Conservation (phyloP, 2,329 filamentous ascomycete species). For the Penicillium palitans region DNA sequence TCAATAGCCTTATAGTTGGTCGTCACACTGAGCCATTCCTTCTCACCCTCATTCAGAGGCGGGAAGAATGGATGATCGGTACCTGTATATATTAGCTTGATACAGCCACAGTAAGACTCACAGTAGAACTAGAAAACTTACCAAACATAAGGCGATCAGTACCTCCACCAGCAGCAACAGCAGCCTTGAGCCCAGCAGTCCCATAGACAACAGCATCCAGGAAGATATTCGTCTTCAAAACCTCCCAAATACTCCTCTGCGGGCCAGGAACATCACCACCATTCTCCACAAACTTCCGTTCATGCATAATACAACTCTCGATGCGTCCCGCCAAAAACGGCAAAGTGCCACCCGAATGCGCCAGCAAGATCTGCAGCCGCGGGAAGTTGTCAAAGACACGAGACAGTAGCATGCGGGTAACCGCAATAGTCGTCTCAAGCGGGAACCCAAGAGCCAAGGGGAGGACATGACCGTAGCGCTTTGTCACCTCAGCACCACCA, state of each 20-base stretch:
- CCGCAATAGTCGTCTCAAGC: constrained; percentile 87
- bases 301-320: constrained; percentile 82
- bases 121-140: constrained; percentile 18
- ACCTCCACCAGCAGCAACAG: constrained; percentile 66
- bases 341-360: constrained; percentile 84
- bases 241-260: constrained; percentile 61
- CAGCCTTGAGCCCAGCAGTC: constrained; percentile 64
- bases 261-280: constrained; percentile 63
- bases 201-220: constrained; percentile 68
- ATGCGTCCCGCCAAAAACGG: constrained; percentile 87
- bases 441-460: constrained; percentile 85
- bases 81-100: constrained; percentile 27
- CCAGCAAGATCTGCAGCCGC: constrained; percentile 70
- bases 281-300: constrained; percentile 68
- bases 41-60: constrained; percentile 37
- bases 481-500: constrained; percentile 69
- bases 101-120: background rate
- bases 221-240: constrained; percentile 74
- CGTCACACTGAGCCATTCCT: constrained; percentile 49
- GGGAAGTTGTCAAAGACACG: constrained; percentile 79
- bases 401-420: constrained; percentile 81
- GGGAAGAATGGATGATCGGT: constrained; percentile 51
- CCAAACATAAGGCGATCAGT: constrained; percentile 45
- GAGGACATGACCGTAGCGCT: constrained; percentile 81
- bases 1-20: constrained; percentile 50